Percentiles rank a stretch among this genome's conserved stretches.
Conservation (phyloP, 768 basidiomycete species). For the Russula griseocarnosa region DNA sequence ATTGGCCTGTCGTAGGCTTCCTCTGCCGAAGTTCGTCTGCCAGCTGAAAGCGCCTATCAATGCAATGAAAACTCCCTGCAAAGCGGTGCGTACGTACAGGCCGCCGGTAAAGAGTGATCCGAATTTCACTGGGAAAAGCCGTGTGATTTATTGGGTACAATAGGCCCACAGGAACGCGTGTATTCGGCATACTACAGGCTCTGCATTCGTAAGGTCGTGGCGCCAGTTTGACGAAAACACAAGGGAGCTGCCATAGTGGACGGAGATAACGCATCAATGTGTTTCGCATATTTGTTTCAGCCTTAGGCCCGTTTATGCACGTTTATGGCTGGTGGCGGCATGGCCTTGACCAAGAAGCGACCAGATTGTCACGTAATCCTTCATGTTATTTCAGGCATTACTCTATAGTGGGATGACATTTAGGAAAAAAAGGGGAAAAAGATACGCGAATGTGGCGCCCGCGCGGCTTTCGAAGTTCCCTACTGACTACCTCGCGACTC, state of each 20-base stretch:
- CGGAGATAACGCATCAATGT: slow-evolving; percentile 14
- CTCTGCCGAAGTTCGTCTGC: not conserved
- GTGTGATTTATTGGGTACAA: too few relatives aligned
- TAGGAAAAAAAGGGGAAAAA: slow-evolving; percentile 1
- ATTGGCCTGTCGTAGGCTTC: not conserved
- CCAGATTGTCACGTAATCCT: slow-evolving; percentile 7
- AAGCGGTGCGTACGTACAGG: not conserved
- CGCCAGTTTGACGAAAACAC: not conserved
- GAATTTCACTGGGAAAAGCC: too few relatives aligned
- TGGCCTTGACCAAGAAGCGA: not conserved
- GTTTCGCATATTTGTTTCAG: slow-evolving; percentile 19
- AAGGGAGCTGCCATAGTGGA: not conserved
- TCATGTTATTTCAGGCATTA: slow-evolving; percentile 8
- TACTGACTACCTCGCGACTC: slow-evolving; percentile 5
- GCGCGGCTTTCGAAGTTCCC: slow-evolving; percentile 12
- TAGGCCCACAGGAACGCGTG: too few relatives aligned
- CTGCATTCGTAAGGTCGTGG: too few relatives aligned
- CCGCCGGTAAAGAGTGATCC: not conserved
- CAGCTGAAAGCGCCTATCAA: not conserved
- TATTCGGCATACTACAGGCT: not conserved
- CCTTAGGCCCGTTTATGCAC: not conserved
- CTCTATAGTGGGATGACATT: slow-evolving; percentile 2
- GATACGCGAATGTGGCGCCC: slow-evolving; percentile 19
- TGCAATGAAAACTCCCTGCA: not conserved
- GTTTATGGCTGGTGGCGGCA: not conserved